Percentiles rank a stretch among this genome's conserved stretches.
Conservation (phyloP, 2,329 filamentous ascomycete genomes). For the Phaeosphaeria sp. region DNA sequence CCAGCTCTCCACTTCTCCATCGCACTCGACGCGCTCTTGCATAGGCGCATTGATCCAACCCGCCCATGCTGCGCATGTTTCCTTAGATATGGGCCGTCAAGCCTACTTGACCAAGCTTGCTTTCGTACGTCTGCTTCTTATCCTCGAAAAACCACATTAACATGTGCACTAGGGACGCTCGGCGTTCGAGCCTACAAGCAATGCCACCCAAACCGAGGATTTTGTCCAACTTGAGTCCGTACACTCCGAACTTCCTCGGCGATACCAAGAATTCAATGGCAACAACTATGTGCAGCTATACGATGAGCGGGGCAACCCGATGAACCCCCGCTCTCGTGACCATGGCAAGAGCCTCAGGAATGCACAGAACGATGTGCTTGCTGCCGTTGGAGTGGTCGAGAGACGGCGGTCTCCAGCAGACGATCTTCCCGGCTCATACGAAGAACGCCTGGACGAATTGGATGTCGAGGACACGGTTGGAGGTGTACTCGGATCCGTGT, state of each 20-base stretch:
- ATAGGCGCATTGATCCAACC: neutral
- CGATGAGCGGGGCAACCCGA: constrained; percentile 53
- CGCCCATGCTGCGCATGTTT: neutral
- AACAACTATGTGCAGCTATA: constrained; percentile 50
- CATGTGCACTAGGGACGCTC: constrained; percentile 47
- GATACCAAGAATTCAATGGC: constrained; percentile 28
- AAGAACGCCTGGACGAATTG: constrained; percentile 36
- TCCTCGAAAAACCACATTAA: constrained; percentile 18
- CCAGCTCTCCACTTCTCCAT: neutral
- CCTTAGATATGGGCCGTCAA: constrained; percentile 42
- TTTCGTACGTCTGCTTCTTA: constrained; percentile 33
- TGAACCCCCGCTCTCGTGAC: constrained; percentile 50
- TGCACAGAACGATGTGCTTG: constrained; percentile 57
- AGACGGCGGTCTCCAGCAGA: constrained; percentile 38
- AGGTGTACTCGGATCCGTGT: constrained; percentile 29
- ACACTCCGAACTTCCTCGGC: constrained; percentile 30
- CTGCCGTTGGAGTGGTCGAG: constrained; percentile 56
- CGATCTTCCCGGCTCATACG: constrained; percentile 33
- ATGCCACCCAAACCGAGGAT: constrained; percentile 27
- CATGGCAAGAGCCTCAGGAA: constrained; percentile 51
- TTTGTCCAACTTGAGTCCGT: constrained; percentile 37
- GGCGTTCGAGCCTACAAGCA: constrained; percentile 46
- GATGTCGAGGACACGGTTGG: constrained; percentile 41
- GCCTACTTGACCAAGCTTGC: constrained; percentile 48
- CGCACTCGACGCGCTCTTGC: too few relatives aligned